Base-by-base conservation (phyloP, 257 asterid genomes). In the Ocimum tenuiflorum region DNA sequence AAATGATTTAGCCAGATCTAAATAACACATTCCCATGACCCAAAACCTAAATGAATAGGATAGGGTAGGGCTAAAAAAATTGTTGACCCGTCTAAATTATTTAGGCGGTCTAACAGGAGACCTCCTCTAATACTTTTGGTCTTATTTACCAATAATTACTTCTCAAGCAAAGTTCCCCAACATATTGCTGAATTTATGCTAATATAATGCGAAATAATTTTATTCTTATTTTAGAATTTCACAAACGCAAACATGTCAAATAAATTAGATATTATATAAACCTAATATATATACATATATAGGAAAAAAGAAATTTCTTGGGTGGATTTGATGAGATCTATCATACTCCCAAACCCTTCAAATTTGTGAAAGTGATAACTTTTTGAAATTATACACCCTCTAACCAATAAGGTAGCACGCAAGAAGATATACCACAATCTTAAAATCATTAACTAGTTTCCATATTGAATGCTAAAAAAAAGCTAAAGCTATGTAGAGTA, bases 401-500 rank as follows among this genome's bases (percentile, higher is more conserved):
- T n/a, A n/a, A n/a, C n/a, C n/a, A n/a, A n/a, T n/a, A 17, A 54
- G 55, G 15, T 53, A 22, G 45, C 65, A 18, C 3, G 12, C 46
- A 6, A 42, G 23, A 67, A 55, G 56, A 53, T 41, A 66, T 24
- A 12, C 36, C 36, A 55, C 1, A 33, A 43, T 57, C 33, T 55
- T 27, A 56, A 53, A 38, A 36, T 39, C 31, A 65, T 7, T 0
- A 4, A 11, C 39, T 13, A 46, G 23, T 70, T 51, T 65, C 53
- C 56, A 22, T 29, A 19, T 12, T 66, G 17, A 69, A 51, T 29
- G 51, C 15, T 8, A n/a, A 29, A 56, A 53, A 65, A 43, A 66
- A 22, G 58, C 47, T 47, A 49, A 60, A 62, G 58, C 14, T 14
- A 20, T 52, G 24, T 24, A 19, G 18, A 20, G 4, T 77, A 88